These are phyloP conservation scores for Penicillium tannophilum DNA, from an alignment of 495 filamentous ascomycete genomes.

Conservation along the genomic window DNA sequence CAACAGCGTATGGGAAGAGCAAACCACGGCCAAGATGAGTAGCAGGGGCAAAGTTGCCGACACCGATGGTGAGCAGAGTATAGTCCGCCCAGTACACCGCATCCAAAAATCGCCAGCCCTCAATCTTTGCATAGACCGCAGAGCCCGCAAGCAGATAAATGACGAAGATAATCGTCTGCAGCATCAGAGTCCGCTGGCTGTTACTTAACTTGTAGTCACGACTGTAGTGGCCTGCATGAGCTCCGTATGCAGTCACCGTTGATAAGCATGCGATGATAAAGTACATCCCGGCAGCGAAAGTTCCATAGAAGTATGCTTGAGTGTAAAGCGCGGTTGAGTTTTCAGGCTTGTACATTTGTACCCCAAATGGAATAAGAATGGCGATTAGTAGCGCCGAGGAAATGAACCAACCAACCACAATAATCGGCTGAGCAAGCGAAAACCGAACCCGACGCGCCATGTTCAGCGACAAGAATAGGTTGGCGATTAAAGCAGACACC, in stretches of 20 bases:
- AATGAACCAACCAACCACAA: conserved; percentile 65
- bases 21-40: conserved; percentile 67
- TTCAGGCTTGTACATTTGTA: conserved; percentile 22
- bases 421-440: conserved; percentile 63
- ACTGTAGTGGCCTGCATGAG: conserved; percentile 61
- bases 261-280: conserved; percentile 73
- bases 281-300: conserved; percentile 76
- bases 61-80: conserved; percentile 82
- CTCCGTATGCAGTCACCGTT: conserved; percentile 68
- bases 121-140: conserved; percentile 68
- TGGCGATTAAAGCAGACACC: conserved; percentile 67
- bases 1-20: conserved; percentile 77
- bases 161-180: conserved; percentile 81
- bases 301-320: conserved; percentile 80
- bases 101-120: conserved; percentile 79
- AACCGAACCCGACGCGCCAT: conserved; percentile 68
- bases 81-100: conserved; percentile 82
- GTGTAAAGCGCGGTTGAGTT: conserved; percentile 33
- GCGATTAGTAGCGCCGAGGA: conserved; percentile 65
- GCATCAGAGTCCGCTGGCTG: conserved; percentile 80
- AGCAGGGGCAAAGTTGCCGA: conserved; percentile 67
- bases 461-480: conserved; percentile 69
- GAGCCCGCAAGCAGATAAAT: conserved; percentile 76
- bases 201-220: conserved; percentile 72
- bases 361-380: conserved; percentile 54